These are phyloP conservation scores for Funneliformis mosseae DNA, from an alignment of 192 early-diverging fungal genomes.

Conservation along the genomic window DNA sequence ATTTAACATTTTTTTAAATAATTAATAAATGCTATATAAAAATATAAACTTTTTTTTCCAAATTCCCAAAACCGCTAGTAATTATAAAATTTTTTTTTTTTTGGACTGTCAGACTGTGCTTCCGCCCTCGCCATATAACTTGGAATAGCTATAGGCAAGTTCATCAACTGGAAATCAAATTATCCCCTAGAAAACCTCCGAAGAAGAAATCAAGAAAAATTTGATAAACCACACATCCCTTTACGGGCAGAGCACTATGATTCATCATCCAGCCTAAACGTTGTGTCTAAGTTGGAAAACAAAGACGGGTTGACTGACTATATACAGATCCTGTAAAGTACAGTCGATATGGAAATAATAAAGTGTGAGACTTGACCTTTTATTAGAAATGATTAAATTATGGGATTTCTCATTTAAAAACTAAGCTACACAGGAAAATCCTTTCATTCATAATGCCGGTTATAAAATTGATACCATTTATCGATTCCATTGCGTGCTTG, in stretches of 20 bases:
- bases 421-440: neutral
- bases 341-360: constrained; percentile 32
- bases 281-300: constrained; percentile 41
- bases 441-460: no score
- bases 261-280: constrained; percentile 38
- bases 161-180: constrained; percentile 34
- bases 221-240: constrained; percentile 34
- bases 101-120: constrained; percentile 36
- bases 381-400: neutral
- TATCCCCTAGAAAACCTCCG: neutral
- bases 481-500: neutral
- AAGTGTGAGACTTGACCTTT: neutral
- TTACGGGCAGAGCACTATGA: constrained; percentile 29
- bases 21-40: no score
- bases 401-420: neutral
- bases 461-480: neutral
- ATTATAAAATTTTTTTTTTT: neutral
- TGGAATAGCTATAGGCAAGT: constrained; percentile 28
- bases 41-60: no score
- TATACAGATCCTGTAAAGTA: constrained; percentile 44
- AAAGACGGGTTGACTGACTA: constrained; percentile 40
- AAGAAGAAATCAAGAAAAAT: neutral
- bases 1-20: no score
- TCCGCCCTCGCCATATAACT: constrained; percentile 18
- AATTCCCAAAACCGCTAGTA: neutral